Evolutionary conservation across 352 stramenopile species (phyloP), one percentile per base, ranked within the genome.

Genomic region (Globisporangium takayamanum): DNA sequence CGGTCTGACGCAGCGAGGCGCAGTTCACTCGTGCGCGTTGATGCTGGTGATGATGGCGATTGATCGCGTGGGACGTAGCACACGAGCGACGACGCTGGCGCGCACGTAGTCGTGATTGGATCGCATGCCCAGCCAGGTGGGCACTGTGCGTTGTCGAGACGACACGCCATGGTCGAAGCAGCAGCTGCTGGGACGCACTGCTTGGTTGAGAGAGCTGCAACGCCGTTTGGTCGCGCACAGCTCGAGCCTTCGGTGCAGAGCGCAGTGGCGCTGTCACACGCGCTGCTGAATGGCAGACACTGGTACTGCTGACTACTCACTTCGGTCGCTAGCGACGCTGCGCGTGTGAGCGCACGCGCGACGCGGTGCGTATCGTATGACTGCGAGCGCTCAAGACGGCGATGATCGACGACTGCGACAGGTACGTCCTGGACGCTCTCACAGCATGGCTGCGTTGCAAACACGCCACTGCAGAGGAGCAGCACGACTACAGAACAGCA

Each of bases 371-470:
- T 6, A 20, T n/a, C 5, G 30, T 37, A 28, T 5, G 22, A 28
- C 45, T 53, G 55, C 20, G 28, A n/a, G 18, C 15, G 41, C 14
- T 46, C 18, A 11, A 55, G 56, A 20, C 49, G 10, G 20, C 56
- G 56, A 1, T 26, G 30, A n/a, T 26, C 11, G 7, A 63, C 56
- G 26, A 72, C 61, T 5, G 64, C 68, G 22, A 73, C 33, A 1
- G 62, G 55, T 3, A 20, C 33, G 11, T 73, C 59, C 7, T 55
- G 39, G 15, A 57, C 49, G 16, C 49, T 65, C 2, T 62, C 56
- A 59, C 76, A 84, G 57, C 70, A 87, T 33, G 78, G 56, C 50
- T 68, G 64, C 39, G 64, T 78, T 16, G 76, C 67, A 47, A 74
- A 86, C 16, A 80, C 36, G 2, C 73, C 76, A 33, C 69, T 74